phyloP scores from a whole-genome alignment of 2,329 filamentous ascomycete genomes.

The Exophiala lecanii-corni region DNA sequence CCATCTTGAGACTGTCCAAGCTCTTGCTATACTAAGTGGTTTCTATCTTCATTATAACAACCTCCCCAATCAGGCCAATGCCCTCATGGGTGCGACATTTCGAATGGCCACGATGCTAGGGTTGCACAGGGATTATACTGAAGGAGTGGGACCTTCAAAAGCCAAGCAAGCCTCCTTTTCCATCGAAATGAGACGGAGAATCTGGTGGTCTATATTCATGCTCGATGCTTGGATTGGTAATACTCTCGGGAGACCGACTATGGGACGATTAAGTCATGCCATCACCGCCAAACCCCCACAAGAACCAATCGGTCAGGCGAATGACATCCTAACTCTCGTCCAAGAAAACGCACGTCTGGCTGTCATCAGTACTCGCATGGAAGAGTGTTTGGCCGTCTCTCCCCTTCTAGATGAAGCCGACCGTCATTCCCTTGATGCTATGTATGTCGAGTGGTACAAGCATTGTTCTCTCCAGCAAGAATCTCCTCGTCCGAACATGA shows the following conservation, averaged over 20 bases:
- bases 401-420: conserved; percentile 64
- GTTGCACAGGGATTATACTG: conserved; percentile 60
- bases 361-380: conserved; percentile 71
- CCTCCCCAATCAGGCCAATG: conserved; percentile 70
- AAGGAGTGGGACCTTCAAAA: conserved; percentile 40
- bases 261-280: conserved; percentile 63
- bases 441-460: conserved; percentile 68
- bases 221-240: conserved; percentile 70
- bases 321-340: conserved; percentile 12
- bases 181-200: conserved; percentile 59
- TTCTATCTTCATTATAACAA: conserved; percentile 77
- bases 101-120: conserved; percentile 71
- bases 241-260: conserved; percentile 65
- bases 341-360: conserved; percentile 74
- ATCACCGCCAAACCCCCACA: conserved; percentile 62
- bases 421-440: conserved; percentile 60
- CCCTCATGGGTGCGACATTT: conserved; percentile 65
- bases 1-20: conserved; percentile 69
- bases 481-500: conserved; percentile 57
- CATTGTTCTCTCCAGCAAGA: conserved; percentile 60
- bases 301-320: conserved; percentile 39
- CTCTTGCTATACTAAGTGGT: conserved; percentile 65
- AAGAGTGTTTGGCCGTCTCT: conserved; percentile 67
- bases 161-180: conserved; percentile 47
- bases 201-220: conserved; percentile 72